Base-by-base conservation (phyloP, 2,329 filamentous ascomycete species). In the Aspergillus brunneoviolaceus region DNA sequence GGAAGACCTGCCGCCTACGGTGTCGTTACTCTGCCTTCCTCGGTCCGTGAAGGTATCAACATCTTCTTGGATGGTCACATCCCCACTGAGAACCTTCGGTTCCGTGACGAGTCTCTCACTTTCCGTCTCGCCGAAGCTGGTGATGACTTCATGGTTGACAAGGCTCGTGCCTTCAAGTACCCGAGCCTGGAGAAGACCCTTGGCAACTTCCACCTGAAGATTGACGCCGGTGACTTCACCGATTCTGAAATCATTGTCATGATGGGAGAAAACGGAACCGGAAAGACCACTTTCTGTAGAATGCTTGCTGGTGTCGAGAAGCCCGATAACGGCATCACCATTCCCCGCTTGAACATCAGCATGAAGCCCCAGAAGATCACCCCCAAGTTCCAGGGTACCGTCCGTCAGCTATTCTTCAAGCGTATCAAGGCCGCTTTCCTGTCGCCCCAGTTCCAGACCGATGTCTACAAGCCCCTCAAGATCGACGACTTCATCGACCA, bases 321-420 rank as follows among this genome's bases (percentile, higher is more conserved):
- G 81, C 95, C 96, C 9, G 96, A 99, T 70, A 87, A 85, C 69
- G 87, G 83, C 66, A 82, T 86, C 70, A 87, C 87, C 70, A 85
- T 99, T 16, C 95, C 95, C 16, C 87, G 91, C 68, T 96, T 99
- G 93, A 92, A 90, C 81, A 96, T 99, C 76, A 93, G 89, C 82
- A 96, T 98, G 92, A 99, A 99, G 85, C 96, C 96, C 21, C 95
- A 99, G 82, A 99, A 96, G 72, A 99, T 99, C 73, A 99, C 93
- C 2, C 95, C 95, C 74, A 99, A 97, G 80, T 99, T 96, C 75
- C 89, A 93, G 67, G 95, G 96, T 65, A 99, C 94, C 45, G 95
- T 99, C 60, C 92, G 95, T 64, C 92, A 97, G 79, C 85, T 99
- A 54, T 98, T 99, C 85, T 96, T 98, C 87, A 99, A 99, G 89